Conservation (phyloP, 805 yeast species). For the Yamadazyma ubonensis region DNA sequence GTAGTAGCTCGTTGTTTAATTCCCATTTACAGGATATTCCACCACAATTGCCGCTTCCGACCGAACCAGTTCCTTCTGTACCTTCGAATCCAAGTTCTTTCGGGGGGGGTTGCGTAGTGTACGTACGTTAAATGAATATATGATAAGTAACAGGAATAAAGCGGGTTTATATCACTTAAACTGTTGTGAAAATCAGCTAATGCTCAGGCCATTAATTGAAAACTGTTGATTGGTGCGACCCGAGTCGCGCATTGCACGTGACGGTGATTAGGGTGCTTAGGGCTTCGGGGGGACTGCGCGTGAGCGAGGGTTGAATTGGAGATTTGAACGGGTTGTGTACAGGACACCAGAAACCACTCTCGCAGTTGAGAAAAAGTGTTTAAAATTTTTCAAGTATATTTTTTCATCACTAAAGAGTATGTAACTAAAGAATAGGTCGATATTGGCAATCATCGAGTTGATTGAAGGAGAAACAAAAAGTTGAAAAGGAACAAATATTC, state of each 20-base stretch:
- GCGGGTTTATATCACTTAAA: conserved; percentile 4
- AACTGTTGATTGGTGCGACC: conserved; percentile 11
- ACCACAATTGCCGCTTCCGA: conserved; percentile 56
- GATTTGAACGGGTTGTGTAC: conserved; percentile 1
- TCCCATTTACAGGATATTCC: conserved; percentile 48
- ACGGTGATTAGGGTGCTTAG: conserved; percentile 5
- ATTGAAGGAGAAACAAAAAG: conserved; percentile 2
- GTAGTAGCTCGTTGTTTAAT: conserved; percentile 25
- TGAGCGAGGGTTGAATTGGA: neutral
- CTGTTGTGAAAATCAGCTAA: conserved; percentile 12
- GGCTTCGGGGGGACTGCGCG: conserved; percentile 1
- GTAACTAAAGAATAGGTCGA: too few species aligned
- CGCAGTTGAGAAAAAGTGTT: conserved; percentile 5
- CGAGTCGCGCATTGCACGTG: neutral
- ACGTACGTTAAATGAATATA: conserved; percentile 3
- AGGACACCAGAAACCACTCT: neutral
- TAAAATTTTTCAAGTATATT: conserved; percentile 11
- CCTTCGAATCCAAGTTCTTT: conserved; percentile 41
- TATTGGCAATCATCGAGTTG: too few species aligned
- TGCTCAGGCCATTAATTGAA: conserved; percentile 10
- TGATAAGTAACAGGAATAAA: conserved; percentile 1
- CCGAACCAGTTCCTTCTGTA: conserved; percentile 47
- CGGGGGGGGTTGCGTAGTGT: neutral
- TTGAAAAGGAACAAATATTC: too few species aligned
- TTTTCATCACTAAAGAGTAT: conserved; percentile 11